A percentile compares a stretch with the other conserved stretches of the same genome.
Evolutionary conservation across 2,329 filamentous ascomycete genomes (phyloP).

Genomic region (Penicillium nordicum): DNA sequence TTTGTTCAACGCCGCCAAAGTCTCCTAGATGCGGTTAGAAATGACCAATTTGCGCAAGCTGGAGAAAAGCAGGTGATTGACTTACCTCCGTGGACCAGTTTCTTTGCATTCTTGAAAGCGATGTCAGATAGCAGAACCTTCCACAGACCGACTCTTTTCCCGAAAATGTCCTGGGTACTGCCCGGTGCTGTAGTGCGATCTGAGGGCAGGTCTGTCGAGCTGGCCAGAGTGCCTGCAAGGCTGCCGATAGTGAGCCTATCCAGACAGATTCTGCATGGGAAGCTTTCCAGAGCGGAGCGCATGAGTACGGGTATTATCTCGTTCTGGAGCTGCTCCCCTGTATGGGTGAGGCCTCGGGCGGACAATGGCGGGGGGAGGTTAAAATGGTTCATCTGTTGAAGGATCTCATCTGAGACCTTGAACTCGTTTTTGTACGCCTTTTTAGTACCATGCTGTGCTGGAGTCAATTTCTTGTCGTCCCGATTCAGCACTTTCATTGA

Average conservation of each 20-base stretch:
- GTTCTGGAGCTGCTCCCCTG: conserved; percentile 1
- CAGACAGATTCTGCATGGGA: conserved; percentile 20
- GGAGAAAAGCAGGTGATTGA: background rate
- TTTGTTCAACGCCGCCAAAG: conserved; percentile 10
- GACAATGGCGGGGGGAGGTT: background rate
- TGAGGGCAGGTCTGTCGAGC: background rate
- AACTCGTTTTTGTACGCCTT: background rate
- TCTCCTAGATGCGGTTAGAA: background rate
- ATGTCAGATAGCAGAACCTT: conserved; percentile 18
- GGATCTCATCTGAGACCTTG: background rate
- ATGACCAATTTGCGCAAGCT: too few relatives aligned
- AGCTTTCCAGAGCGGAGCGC: conserved; percentile 8
- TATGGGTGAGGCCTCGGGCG: background rate
- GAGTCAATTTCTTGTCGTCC: conserved; percentile 10
- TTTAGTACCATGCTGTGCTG: background rate
- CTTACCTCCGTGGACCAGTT: background rate
- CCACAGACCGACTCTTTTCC: conserved; percentile 17
- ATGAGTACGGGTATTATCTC: conserved; percentile 8
- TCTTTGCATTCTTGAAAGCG: conserved; percentile 12
- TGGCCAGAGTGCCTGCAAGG: background rate
- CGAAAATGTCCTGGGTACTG: conserved; percentile 14
- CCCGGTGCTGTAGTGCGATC: background rate
- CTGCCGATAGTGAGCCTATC: conserved; percentile 4
- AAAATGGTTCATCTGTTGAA: conserved; percentile 1
- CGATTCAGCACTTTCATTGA: conserved; percentile 4